Evolutionary conservation across 768 basidiomycete genomes (phyloP).

Genomic region (Tulasnella calospora): DNA sequence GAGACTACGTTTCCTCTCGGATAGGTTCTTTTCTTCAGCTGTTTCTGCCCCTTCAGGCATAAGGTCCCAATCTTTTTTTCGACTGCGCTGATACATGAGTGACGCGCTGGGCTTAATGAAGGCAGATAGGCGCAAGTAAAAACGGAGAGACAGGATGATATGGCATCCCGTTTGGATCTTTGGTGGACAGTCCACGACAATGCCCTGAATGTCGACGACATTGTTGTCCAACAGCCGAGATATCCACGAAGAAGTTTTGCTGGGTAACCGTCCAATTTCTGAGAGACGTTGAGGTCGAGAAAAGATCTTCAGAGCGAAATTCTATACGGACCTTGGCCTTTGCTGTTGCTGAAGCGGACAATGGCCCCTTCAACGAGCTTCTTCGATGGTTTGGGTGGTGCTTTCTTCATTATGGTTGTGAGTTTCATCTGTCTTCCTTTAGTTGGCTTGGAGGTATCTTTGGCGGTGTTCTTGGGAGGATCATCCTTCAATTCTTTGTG

Average conservation of each 20-base stretch:
- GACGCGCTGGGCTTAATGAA: slow-evolving; percentile 20
- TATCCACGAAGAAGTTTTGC: slow-evolving; percentile 66
- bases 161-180: slow-evolving; percentile 64
- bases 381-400: not conserved
- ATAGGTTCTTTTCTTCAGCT: slow-evolving; percentile 65
- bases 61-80: slow-evolving; percentile 32
- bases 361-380: slow-evolving; percentile 23
- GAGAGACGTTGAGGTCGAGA: slow-evolving; percentile 27
- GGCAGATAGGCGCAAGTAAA: slow-evolving; percentile 14
- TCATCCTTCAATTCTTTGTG: slow-evolving; percentile 17
- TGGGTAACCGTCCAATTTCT: slow-evolving; percentile 77
- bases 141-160: slow-evolving; percentile 60
- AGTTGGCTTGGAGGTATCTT: slow-evolving; percentile 21
- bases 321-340: slow-evolving; percentile 23
- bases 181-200: slow-evolving; percentile 73
- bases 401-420: slow-evolving; percentile 25
- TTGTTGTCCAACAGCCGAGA: slow-evolving; percentile 67
- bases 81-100: slow-evolving; percentile 16
- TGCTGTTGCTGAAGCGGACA: slow-evolving; percentile 28
- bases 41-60: slow-evolving; percentile 81
- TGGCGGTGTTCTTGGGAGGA: not conserved
- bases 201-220: slow-evolving; percentile 60
- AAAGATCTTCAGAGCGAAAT: not conserved
- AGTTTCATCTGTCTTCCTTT: slow-evolving; percentile 28
- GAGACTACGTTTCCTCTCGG: slow-evolving; percentile 74